Base-by-base conservation (phyloP, 129 eudicot species). In the Heracleum sosnowskyi region DNA sequence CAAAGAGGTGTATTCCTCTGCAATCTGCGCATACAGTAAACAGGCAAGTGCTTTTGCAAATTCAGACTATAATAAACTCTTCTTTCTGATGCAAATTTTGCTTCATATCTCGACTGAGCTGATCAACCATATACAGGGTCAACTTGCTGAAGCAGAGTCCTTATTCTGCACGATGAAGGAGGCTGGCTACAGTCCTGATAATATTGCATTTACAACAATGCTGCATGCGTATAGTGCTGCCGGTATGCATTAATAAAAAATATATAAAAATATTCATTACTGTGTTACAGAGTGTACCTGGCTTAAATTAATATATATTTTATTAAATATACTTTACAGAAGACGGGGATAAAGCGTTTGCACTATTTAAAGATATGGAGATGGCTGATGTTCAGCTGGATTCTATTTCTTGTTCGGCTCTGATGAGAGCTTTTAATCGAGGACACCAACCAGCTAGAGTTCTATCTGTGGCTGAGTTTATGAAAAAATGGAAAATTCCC, bases 1-100 rank as follows among this genome's bases (percentile, higher is more conserved):
- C 42, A 90, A 82, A 78, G 97, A 95, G 83, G 97, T 90, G 73
- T 90, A 85, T 85, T 91, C 97, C 26, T 91, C 99, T 77, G 97
- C 88, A 18, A 90, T 95, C 77, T 90, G 92, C 53, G 90, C 90
- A 36, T 91, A 88, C 81, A 92, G 97, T 78, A 88, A 84, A 83
- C 96, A 90, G 94, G 98, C 81, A 87, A 89, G 90, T 79, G 24
- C 20, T 81, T 79, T 40, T 42, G 42, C 46, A 26, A 20, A 74
- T 22, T 78, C 20, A 41, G 47, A 15, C 73, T 62, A 33, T 9
- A 7, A 73, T 76, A 11, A 33, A 47, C 53, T 46, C 33, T 80
- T 86, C 17, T 18, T 68, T 55, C 37, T 10, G 51, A 46, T 60
- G 33, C 76, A 76, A 51, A 42, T 71, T 11, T 5, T 3, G 47